These are phyloP conservation scores for maize (Zea mays) DNA, from an alignment of 176 grass and related monocot genomes.

Conservation along the genomic window DNA sequence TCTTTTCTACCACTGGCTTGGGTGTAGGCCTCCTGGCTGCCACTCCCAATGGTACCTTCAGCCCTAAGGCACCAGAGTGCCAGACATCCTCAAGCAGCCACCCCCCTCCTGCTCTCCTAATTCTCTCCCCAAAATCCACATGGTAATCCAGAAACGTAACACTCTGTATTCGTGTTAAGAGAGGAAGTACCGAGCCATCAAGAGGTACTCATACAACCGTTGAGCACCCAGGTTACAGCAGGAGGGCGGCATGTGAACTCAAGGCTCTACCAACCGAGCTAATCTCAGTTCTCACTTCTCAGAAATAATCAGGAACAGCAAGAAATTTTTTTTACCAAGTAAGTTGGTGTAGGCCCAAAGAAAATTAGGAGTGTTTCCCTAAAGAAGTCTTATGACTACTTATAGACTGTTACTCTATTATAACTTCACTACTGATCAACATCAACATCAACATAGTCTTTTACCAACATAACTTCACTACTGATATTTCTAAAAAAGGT, in stretches of 20 bases:
- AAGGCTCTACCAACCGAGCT: not conserved
- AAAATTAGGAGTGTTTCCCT: not conserved
- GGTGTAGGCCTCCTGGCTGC: not conserved
- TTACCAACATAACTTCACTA: not conserved
- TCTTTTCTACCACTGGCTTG: not conserved
- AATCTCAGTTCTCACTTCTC: not conserved
- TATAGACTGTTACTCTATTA: constrained; percentile 10
- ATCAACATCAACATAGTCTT: too few relatives aligned
- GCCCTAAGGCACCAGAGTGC: too few relatives aligned
- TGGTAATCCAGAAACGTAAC: not conserved
- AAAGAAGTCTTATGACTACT: not conserved
- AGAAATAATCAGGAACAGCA: not conserved
- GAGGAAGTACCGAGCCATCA: not conserved
- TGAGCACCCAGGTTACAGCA: not conserved
- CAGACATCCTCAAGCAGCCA: not conserved
- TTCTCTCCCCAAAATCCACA: not conserved
- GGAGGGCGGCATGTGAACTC: not conserved
- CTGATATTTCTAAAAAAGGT: not conserved
- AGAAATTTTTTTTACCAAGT: not conserved
- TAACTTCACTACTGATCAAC: too few relatives aligned
- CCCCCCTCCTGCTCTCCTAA: not conserved
- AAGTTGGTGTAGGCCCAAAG: not conserved
- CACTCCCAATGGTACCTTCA: not conserved
- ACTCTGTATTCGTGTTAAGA: not conserved
- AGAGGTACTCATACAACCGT: not conserved